Percentiles rank a stretch among this genome's conserved stretches.
These are phyloP conservation scores for Metschnikowia hibisci DNA, from an alignment of 805 yeast species.

Conservation along the genomic window DNA sequence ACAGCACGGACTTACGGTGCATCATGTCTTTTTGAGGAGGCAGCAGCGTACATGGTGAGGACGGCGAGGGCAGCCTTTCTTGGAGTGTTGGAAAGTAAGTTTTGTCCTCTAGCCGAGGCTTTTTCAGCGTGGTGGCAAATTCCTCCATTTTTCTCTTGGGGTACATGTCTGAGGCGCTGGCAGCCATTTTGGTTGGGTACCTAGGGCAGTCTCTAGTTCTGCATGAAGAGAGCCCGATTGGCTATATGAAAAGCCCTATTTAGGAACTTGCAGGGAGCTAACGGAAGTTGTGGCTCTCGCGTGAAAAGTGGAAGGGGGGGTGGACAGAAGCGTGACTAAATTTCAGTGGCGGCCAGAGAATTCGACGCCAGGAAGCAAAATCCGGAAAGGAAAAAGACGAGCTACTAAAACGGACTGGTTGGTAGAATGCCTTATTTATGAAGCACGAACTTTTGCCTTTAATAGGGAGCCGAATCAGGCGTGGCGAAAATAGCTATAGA, in stretches of 20 bases:
- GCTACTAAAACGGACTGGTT: background rate
- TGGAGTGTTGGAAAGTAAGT: constrained; percentile 17
- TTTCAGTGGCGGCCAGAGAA: background rate
- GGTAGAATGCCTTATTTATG: background rate
- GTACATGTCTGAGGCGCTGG: constrained; percentile 27
- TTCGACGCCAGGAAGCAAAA: background rate
- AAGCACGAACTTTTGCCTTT: background rate
- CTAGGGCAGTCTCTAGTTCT: background rate
- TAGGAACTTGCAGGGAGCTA: background rate
- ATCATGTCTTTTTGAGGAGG: constrained; percentile 18
- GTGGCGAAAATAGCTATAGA: constrained; percentile 1
- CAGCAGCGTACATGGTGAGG: constrained; percentile 23
- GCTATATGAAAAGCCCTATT: background rate
- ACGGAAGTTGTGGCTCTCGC: too few relatives aligned
- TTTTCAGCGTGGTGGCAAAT: constrained; percentile 31
- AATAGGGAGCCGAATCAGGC: background rate
- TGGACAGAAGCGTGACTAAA: background rate
- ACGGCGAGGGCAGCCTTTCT: constrained; percentile 25
- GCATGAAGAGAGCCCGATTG: constrained; percentile 1
- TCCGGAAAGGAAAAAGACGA: constrained; percentile 1
- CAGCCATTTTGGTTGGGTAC: constrained; percentile 26
- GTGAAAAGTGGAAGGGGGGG: background rate
- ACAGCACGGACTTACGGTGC: constrained; percentile 26
- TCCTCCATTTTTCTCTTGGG: constrained; percentile 37
- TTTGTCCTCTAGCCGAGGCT: constrained; percentile 20